Percentiles rank a stretch among this genome's conserved stretches.
Evolutionary conservation across 345 rosid genomes (phyloP).

Genomic region (Triadica sebifera): DNA sequence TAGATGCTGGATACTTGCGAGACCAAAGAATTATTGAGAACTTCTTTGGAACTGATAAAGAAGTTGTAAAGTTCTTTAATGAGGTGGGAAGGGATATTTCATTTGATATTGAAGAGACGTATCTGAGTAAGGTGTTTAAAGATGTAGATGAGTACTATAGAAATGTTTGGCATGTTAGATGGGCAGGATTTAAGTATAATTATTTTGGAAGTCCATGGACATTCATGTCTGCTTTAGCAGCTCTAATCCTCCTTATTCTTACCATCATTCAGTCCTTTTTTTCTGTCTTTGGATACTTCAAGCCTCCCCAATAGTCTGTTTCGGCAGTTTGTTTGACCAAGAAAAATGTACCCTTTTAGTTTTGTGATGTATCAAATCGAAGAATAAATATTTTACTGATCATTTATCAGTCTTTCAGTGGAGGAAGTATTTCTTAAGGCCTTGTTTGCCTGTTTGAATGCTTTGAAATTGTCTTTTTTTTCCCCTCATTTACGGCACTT

Average conservation of each 20-base stretch:
- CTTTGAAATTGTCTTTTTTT: too few relatives aligned
- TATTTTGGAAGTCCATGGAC: slow-evolving; percentile 27
- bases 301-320: not conserved
- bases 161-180: slow-evolving; percentile 17
- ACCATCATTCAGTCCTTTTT: slow-evolving; percentile 21
- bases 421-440: too few relatives aligned
- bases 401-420: too few relatives aligned
- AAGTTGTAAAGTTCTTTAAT: slow-evolving; percentile 17
- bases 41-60: slow-evolving; percentile 17
- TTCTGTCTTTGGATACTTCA: slow-evolving; percentile 8
- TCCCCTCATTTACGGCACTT: too few relatives aligned
- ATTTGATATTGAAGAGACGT: slow-evolving; percentile 1
- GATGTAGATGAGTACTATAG: slow-evolving; percentile 24
- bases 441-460: too few relatives aligned
- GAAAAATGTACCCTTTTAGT: too few relatives aligned
- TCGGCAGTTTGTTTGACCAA: too few relatives aligned
- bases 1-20: slow-evolving; percentile 12
- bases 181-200: slow-evolving; percentile 17
- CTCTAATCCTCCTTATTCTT: slow-evolving; percentile 17
- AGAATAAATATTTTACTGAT: too few relatives aligned
- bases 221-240: slow-evolving; percentile 18
- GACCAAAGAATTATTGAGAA: slow-evolving; percentile 18
- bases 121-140: slow-evolving; percentile 3
- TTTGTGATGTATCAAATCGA: too few relatives aligned
- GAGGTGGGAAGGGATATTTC: slow-evolving; percentile 13